Base-by-base conservation (phyloP, 179 eudicot species). In the Silene coronaria region DNA sequence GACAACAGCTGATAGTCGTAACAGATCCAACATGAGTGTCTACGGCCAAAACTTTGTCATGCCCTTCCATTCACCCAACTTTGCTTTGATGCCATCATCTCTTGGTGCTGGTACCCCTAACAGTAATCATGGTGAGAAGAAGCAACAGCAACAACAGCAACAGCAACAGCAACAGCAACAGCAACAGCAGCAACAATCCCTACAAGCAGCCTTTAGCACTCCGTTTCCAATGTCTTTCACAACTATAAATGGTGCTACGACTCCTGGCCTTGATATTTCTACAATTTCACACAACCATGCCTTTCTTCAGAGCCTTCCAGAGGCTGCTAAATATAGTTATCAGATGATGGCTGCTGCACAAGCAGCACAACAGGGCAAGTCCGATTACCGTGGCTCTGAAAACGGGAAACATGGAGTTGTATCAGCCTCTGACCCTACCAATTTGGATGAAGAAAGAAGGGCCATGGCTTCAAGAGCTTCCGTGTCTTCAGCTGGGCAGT, bases 221-320 rank as follows among this genome's bases (percentile, higher is more conserved):
- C 69, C 91, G 27, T 91, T 90, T 74, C 91, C 96, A 13, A 86
- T 93, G 92, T 87, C 97, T 5, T 93, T 91, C 78, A 84, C 91
- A 27, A 80, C 96, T 19, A 67, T 89, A 10, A 90, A 83, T 75
- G 90, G 91, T 23, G 77, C 86, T 46, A 72, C 86, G 30, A 30
- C 85, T 75, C 82, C 85, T 28, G 88, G 90, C 38, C 80, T 90
- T 59, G 98, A 93, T 60, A 66, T 88, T 24, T 82, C 96, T 14
- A 82, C 97, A 6, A 82, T 90, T 83, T 48, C 55, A 16, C 55
- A 48, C 4, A 48, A 48, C 55, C 55, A 48, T 14, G n/a, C 55
- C 17, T 48, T 48, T 48, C 55, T 48, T 11, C 55, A 48, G 83
- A 82, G 79, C 72, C 67, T 87, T 2, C 91, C 97, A 0, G 99